Evolutionary conservation across 2,329 filamentous ascomycete species (phyloP).

Genomic region (Pseudogymnoascus verrucosus): DNA sequence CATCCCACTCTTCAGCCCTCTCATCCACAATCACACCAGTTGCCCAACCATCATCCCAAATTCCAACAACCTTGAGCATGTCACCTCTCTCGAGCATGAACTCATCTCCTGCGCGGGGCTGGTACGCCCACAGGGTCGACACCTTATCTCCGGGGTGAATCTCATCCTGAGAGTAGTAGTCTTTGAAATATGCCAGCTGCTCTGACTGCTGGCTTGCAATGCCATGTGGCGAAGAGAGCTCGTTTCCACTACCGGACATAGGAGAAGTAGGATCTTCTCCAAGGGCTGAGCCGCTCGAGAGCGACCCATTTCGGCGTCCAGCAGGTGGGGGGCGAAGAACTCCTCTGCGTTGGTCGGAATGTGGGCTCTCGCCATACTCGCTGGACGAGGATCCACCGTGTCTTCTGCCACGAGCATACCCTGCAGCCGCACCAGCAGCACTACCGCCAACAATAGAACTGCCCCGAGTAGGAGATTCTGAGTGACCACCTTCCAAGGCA

Average conservation of each 20-base stretch:
- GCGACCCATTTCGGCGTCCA: slow-evolving; percentile 70
- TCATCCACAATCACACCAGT: slow-evolving; percentile 81
- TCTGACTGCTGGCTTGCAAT: slow-evolving; percentile 86
- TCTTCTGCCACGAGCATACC: slow-evolving; percentile 38
- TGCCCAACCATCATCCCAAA: slow-evolving; percentile 99
- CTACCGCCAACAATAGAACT: slow-evolving; percentile 31
- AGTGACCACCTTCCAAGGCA: slow-evolving; percentile 70
- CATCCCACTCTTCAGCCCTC: slow-evolving; percentile 82
- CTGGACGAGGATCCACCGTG: slow-evolving; percentile 63
- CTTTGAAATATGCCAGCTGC: slow-evolving; percentile 92
- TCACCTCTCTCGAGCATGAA: slow-evolving; percentile 90
- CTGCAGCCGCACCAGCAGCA: slow-evolving; percentile 41
- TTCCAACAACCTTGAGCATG: slow-evolving; percentile 96
- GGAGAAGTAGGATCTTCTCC: slow-evolving; percentile 69
- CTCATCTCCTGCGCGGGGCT: slow-evolving; percentile 86
- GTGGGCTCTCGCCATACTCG: slow-evolving; percentile 62
- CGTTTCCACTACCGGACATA: slow-evolving; percentile 54
- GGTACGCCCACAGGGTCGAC: slow-evolving; percentile 91
- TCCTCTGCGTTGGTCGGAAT: slow-evolving; percentile 52
- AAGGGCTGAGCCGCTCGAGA: slow-evolving; percentile 76
- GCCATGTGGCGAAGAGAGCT: slow-evolving; percentile 77
- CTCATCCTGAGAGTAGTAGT: slow-evolving; percentile 96
- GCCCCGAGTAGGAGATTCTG: slow-evolving; percentile 41
- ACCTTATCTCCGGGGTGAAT: slow-evolving; percentile 89
- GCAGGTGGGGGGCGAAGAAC: slow-evolving; percentile 51